Evolutionary conservation across 495 filamentous ascomycete species (phyloP), one percentile per base, ranked within the genome.

Genomic region (Lophiostoma macrostomum): DNA sequence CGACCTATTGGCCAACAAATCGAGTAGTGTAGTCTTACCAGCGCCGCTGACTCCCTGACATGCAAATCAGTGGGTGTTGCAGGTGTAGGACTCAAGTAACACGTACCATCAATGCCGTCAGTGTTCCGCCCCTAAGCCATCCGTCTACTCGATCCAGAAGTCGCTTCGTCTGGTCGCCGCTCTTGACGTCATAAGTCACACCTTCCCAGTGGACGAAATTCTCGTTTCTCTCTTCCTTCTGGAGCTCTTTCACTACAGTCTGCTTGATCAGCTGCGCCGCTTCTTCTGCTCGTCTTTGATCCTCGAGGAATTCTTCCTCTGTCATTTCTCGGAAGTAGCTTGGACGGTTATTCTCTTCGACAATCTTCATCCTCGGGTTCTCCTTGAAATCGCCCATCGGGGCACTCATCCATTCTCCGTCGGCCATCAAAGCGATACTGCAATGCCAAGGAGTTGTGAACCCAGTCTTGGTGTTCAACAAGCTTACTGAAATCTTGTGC

Each of bases 401-500:
- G n/a, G 66, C 63, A 0, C 70, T 70, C 7, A 59, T 25, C 38
- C 38, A 42, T 6, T 20, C 38, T 20, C 38, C 38, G 25, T 42
- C 22, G 11, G 38, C 38, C 38, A 42, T 22, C 38, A 42, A 23
- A 42, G 38, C 38, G 38, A 42, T 22, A 42, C 38, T 42, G 25
- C 73, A 73, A 62, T 77, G 68, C 74, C 76, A 71, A 6, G 74
- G 74, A 0, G 73, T 75, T 0, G 61, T 8, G 35, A 67, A 71
- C 67, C 43, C 12, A 43, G 40, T 0, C 64, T 67, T 27, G 47
- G 48, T 25, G 57, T 50, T 42, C 41, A 61, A 47, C 39, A 1
- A 68, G 69, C 16, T 73, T 49, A 1, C 30, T 4, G 43, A 47
- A 31, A 47, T 14, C 18, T 47, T 47, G 16, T 47, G 25, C 30